Conservation (phyloP, 108 stramenopile genomes). For the Aurantiochytrium sp. region DNA sequence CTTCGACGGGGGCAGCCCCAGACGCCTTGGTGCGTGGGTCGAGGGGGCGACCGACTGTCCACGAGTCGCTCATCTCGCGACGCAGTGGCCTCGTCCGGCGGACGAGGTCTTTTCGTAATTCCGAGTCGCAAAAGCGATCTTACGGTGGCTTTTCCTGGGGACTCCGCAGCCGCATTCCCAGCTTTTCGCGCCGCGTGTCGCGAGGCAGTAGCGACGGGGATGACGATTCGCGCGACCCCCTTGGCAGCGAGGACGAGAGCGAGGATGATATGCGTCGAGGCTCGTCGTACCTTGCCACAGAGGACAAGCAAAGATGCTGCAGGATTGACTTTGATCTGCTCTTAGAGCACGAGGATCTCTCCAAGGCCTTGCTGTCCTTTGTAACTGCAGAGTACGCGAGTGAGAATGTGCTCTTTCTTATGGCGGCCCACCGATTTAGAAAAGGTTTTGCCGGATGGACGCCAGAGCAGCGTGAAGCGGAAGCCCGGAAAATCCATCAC, state of each 20-base stretch:
- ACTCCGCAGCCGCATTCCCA: neutral
- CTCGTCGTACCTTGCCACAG: neutral
- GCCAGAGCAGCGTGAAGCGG: neutral
- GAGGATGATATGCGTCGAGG: too few relatives aligned
- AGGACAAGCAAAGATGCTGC: neutral
- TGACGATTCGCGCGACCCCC: neutral
- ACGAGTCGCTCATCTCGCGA: neutral
- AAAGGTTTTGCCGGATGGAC: neutral
- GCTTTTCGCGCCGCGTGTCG: neutral
- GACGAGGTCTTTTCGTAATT: neutral
- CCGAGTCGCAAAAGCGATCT: neutral
- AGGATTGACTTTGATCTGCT: neutral
- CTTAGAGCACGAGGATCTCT: neutral
- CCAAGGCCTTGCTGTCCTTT: neutral
- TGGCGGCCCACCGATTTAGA: neutral
- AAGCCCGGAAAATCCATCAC: neutral
- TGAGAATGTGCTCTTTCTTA: neutral
- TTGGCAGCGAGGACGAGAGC: neutral
- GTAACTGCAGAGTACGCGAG: neutral
- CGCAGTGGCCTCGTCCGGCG: neutral
- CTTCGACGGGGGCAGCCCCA: neutral
- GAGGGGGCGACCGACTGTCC: neutral
- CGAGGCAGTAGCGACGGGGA: neutral
- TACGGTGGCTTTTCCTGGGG: neutral
- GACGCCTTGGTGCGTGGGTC: neutral